phyloP scores from a whole-genome alignment of 805 yeast species.

The Suhomyces sp. region DNA sequence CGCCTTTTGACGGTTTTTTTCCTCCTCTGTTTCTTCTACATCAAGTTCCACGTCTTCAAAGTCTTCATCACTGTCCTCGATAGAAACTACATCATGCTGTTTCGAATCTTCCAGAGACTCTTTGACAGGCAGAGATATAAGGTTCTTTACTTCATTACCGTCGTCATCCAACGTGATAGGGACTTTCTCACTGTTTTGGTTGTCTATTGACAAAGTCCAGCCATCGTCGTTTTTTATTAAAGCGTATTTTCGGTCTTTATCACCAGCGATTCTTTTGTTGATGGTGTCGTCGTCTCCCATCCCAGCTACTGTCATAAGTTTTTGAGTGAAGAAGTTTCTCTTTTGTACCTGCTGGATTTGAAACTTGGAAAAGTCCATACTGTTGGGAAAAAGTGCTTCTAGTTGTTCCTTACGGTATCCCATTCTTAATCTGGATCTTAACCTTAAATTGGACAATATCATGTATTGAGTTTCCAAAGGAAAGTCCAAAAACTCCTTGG shows the following conservation, averaged over 20 bases:
- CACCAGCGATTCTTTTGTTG: slow-evolving; percentile 74
- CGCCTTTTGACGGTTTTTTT: slow-evolving; percentile 24
- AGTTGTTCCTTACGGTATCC: slow-evolving; percentile 92
- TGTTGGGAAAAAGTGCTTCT: slow-evolving; percentile 73
- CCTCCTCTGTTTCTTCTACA: slow-evolving; percentile 24
- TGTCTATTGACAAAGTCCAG: slow-evolving; percentile 67
- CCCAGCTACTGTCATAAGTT: slow-evolving; percentile 79
- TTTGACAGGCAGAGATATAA: background rate
- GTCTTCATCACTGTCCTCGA: slow-evolving; percentile 5
- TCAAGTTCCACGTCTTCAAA: slow-evolving; percentile 25
- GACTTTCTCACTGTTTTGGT: slow-evolving; percentile 32
- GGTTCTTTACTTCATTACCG: slow-evolving; percentile 15
- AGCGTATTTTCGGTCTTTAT: slow-evolving; percentile 70
- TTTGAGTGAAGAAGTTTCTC: slow-evolving; percentile 86
- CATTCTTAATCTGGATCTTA: slow-evolving; percentile 88
- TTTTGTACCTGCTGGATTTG: slow-evolving; percentile 92
- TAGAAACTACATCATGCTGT: background rate
- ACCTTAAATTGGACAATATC: slow-evolving; percentile 75
- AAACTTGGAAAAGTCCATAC: slow-evolving; percentile 87
- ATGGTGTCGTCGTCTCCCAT: slow-evolving; percentile 56
- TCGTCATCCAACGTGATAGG: slow-evolving; percentile 54
- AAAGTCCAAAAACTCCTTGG: slow-evolving; percentile 69
- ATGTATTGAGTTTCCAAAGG: slow-evolving; percentile 87
- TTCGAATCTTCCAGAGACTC: background rate
- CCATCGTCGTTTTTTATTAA: slow-evolving; percentile 77